Conservation (phyloP, 2,329 filamentous ascomycete genomes). For the Chaetomiaceae sp. region DNA sequence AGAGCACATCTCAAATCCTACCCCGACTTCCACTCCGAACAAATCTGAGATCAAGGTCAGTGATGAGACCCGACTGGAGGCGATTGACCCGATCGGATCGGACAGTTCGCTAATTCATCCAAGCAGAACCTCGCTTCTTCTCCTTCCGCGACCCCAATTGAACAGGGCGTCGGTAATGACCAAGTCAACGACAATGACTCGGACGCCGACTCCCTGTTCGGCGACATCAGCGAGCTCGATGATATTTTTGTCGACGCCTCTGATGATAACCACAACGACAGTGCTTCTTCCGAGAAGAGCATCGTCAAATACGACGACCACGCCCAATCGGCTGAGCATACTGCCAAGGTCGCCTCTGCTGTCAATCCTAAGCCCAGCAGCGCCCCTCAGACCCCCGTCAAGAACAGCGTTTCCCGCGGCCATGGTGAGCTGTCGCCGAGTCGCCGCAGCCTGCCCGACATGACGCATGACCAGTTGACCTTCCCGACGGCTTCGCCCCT, state of each 20-base stretch:
- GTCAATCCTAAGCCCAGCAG: background rate
- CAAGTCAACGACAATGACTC: background rate
- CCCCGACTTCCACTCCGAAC: background rate
- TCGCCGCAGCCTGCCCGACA: background rate
- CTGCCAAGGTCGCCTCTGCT: background rate
- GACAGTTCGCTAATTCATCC: background rate
- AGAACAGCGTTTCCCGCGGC: background rate
- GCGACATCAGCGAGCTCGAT: background rate
- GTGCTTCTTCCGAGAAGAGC: background rate
- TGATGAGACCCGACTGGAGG: background rate
- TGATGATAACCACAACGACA: background rate
- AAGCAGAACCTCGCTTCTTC: background rate
- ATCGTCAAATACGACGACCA: background rate
- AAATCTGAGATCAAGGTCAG: background rate
- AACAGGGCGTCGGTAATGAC: background rate
- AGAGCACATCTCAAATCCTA: background rate
- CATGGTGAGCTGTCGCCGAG: background rate
- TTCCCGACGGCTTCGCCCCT: background rate
- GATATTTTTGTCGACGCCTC: background rate
- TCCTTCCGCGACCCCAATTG: background rate
- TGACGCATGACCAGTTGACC: background rate
- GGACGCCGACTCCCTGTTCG: slow-evolving; percentile 9
- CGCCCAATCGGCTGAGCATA: background rate
- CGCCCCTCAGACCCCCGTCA: background rate
- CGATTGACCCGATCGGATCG: background rate